These are phyloP conservation scores for Datura wrightii DNA, from an alignment of 257 asterid genomes.

Conservation along the genomic window DNA sequence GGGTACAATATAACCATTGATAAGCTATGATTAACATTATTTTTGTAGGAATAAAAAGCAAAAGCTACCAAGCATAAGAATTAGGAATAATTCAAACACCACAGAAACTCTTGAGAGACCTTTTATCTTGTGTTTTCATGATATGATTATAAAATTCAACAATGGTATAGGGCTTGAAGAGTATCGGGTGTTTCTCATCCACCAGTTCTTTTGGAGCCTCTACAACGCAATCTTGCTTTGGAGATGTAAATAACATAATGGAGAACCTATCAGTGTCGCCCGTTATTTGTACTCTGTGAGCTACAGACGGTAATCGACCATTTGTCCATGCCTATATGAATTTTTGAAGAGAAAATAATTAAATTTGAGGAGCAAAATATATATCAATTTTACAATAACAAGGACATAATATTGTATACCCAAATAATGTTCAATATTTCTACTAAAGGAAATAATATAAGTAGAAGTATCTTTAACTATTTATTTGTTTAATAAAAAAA, in stretches of 20 bases:
- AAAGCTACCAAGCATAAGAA: not conserved
- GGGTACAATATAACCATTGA: too few species aligned
- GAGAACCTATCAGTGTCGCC: conserved; percentile 39
- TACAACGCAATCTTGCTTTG: conserved; percentile 31
- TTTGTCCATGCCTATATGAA: conserved; percentile 38
- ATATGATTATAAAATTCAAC: conserved; percentile 28
- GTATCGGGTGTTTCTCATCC: conserved; percentile 34
- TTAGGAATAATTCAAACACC: conserved; percentile 6
- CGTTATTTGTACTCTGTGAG: conserved; percentile 37
- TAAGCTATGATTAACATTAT: too few species aligned
- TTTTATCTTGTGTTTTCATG: too few species aligned
- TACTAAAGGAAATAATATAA: too few species aligned
- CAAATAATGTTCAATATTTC: too few species aligned
- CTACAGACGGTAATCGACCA: conserved; percentile 32
- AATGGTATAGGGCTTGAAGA: conserved; percentile 37
- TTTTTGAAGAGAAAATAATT: too few species aligned
- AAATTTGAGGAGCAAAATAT: too few species aligned
- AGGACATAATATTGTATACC: too few species aligned
- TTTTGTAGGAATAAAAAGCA: not conserved
- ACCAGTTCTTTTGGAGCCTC: conserved; percentile 40
- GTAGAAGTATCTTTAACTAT: too few species aligned
- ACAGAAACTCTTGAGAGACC: conserved; percentile 30
- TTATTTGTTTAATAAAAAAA: too few species aligned
- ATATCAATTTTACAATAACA: too few species aligned
- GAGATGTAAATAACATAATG: conserved; percentile 33